phyloP scores from a whole-genome alignment of 768 basidiomycete genomes.

The Calvatia gigantea region DNA sequence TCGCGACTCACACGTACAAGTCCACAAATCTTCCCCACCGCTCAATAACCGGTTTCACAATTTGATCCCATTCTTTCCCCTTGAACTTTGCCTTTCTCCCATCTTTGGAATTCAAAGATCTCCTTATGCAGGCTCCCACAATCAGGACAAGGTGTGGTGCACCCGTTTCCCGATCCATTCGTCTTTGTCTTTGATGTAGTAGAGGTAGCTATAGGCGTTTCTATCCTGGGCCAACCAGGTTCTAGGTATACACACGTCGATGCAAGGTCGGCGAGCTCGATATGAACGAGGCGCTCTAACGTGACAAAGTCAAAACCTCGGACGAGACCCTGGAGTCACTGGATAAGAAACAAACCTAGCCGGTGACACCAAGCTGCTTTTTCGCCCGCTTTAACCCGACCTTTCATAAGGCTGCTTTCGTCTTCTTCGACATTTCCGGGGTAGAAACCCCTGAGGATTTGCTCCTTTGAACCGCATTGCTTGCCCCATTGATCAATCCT shows the following conservation, averaged over 20 bases:
- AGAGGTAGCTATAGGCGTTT: constrained; percentile 15
- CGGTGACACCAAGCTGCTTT: constrained; percentile 69
- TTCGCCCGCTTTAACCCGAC: constrained; percentile 57
- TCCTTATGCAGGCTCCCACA: constrained; percentile 65
- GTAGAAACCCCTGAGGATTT: constrained; percentile 71
- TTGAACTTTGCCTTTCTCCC: constrained; percentile 47
- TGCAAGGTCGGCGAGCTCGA: constrained; percentile 73
- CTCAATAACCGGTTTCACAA: constrained; percentile 74
- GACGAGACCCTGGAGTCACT: too few relatives aligned
- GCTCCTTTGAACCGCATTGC: constrained; percentile 76
- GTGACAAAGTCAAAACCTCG: background rate
- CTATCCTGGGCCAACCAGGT: constrained; percentile 38
- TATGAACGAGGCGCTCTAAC: constrained; percentile 72
- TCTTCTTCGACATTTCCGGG: constrained; percentile 46
- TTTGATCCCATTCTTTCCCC: constrained; percentile 68
- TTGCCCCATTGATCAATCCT: constrained; percentile 79
- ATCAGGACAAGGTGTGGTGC: constrained; percentile 32
- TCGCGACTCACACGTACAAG: constrained; percentile 33
- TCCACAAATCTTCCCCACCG: constrained; percentile 73
- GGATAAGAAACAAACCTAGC: constrained; percentile 32
- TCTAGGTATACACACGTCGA: constrained; percentile 58
- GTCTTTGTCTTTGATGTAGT: constrained; percentile 16
- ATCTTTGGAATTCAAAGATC: constrained; percentile 70
- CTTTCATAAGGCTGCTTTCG: constrained; percentile 55
- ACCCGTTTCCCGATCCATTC: constrained; percentile 13